Evolutionary conservation across 345 rosid genomes (phyloP).

Genomic region (Gynandropsis gynandra): DNA sequence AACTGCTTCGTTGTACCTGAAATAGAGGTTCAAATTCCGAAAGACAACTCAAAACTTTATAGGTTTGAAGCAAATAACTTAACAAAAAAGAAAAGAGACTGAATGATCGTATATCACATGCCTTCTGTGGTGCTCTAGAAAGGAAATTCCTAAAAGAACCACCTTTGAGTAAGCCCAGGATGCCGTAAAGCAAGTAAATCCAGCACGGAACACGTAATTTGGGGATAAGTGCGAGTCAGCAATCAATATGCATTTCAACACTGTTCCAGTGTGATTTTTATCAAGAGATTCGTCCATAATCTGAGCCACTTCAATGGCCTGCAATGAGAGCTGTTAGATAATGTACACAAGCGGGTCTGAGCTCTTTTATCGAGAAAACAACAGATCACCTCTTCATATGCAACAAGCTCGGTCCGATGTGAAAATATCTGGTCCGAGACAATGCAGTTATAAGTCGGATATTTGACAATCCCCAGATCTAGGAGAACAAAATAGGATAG

Average conservation of each 20-base stretch:
- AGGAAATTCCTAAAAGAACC: conserved; percentile 69
- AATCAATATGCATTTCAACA: conserved; percentile 52
- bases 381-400: conserved; percentile 79
- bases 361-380: conserved; percentile 16
- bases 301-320: conserved; percentile 94
- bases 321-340: conserved; percentile 28
- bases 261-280: conserved; percentile 39
- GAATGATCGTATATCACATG: conserved; percentile 27
- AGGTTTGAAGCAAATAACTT: not conserved
- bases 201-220: conserved; percentile 24
- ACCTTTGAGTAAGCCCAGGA: conserved; percentile 87
- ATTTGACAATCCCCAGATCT: conserved; percentile 76
- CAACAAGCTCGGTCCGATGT: conserved; percentile 45
- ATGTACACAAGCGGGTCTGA: not conserved
- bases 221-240: conserved; percentile 45
- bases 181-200: conserved; percentile 50
- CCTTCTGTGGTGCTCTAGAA: conserved; percentile 79
- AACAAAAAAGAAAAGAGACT: not conserved
- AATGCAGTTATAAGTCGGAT: conserved; percentile 65
- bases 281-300: conserved; percentile 82
- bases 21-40: conserved; percentile 18
- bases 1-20: conserved; percentile 64
- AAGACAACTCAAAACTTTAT: conserved; percentile 5
- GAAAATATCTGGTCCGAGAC: conserved; percentile 51
- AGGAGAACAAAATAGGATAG: conserved; percentile 68